Base-by-base conservation (phyloP, 192 early-diverging fungal species). In the Gryganskiella cystojenkinii region DNA sequence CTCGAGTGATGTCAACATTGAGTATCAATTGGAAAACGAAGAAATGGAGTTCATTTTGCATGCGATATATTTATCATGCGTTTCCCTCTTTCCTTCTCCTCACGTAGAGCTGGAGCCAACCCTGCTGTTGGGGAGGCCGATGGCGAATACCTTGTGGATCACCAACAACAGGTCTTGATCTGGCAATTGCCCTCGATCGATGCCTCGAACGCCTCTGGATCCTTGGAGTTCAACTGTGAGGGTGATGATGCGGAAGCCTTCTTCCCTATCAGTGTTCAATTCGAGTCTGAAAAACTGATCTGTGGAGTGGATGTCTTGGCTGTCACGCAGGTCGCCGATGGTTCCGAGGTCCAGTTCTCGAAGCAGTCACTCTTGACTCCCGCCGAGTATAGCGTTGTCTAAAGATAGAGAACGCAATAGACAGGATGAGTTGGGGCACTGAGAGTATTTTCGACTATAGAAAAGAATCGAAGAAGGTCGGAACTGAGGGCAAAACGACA, bases 1-100 rank as follows among this genome's bases (percentile, higher is more conserved):
- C 6, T 86, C 88, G 2, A 91, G 90, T 49, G 95, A 96, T 73
- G 97, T 99, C n/a, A 99, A 94, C 64, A 95, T 98, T 53, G 97
- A 99, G 82, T 99, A 97, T 71, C 95, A 97, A 74, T 84, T 97
- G 53, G 91, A 89, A 60, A 80, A 84, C 61, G 73, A 86, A 19
- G 80, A 84, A 46, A 86, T 97, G 49, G 1, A 57, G 28, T 15
- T n/a, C 24, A 11, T 15, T n/a, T 22, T 60, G 49, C 30, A 47
- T 31, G 43, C 44, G 37, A 67, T 45, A 28, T 31, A 57, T 53
- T 40, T 22, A 55, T 43, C 30, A 13, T 30, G 28, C 45, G 24
- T 27, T 45, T 50, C 25, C 15, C 14, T 51, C 17, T 51, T 4
- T 27, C 35, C 1, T 19, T 20, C 28, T 19, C 9, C 24, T n/a